These are phyloP conservation scores for Penicillium psychrofluorescens DNA, from an alignment of 495 filamentous ascomycete species.

Conservation along the genomic window DNA sequence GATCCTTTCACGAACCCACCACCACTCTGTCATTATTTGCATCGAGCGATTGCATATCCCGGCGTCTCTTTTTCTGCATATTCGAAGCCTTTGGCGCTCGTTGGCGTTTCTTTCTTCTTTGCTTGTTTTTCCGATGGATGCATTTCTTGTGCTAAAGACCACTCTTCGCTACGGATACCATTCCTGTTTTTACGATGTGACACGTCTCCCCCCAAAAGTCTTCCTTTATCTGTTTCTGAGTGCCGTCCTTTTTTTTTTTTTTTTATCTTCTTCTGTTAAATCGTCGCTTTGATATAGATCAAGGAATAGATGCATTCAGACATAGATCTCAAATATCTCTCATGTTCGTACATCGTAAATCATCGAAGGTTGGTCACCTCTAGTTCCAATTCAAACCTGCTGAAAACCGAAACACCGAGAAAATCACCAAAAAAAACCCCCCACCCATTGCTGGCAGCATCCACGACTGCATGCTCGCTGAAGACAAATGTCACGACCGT, in stretches of 20 bases:
- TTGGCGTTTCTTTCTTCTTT: conserved; percentile 22
- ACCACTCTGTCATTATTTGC: conserved; percentile 8
- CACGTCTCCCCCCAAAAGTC: conserved; percentile 13
- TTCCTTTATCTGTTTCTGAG: conserved; percentile 8
- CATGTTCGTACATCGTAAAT: no score
- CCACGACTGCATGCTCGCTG: conserved; percentile 1
- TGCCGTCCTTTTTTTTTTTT: not conserved
- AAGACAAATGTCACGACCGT: no score
- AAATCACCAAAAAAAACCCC: no score
- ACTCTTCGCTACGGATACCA: conserved; percentile 11
- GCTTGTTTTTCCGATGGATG: not conserved
- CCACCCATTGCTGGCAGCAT: no score
- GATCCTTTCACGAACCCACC: conserved; percentile 1
- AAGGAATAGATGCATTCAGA: no score
- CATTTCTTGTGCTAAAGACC: not conserved
- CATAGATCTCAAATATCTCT: no score
- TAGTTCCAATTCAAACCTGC: no score
- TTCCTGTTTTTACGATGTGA: conserved; percentile 7
- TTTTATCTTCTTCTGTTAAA: no score
- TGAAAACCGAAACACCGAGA: no score
- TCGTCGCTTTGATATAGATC: no score
- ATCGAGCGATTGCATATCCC: conserved; percentile 31
- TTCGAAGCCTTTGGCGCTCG: conserved; percentile 20
- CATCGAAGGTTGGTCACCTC: no score
- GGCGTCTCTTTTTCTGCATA: conserved; percentile 21